Base-by-base conservation (phyloP, 768 basidiomycete genomes). In the Russula compacta region DNA sequence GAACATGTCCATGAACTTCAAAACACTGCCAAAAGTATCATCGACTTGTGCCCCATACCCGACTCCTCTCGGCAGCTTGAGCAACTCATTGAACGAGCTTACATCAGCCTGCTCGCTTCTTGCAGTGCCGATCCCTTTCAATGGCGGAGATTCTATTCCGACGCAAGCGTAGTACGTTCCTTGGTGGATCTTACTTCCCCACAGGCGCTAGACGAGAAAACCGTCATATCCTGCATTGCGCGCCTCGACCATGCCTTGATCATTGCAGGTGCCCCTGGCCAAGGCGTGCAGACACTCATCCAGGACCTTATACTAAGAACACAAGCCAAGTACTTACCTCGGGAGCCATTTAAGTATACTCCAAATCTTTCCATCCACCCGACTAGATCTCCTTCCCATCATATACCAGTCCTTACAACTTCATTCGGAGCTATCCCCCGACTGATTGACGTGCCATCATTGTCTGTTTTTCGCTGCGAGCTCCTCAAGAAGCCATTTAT, bases 181-280 rank as follows among this genome's bases (percentile, higher is more conserved):
- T 73, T 87, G 66, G 69, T 73, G 36, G 73, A 77, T 66, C 47
- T 68, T 38, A 54, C 67, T 35, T 65, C 68, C 3, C 56, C 59
- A 17, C 35, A 51, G 1, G 60, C 61, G 3, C 29, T 11, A 9
- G 60, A 64, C 53, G 67, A 68, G n/a, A 49, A 65, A 9, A 65
- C 67, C 3, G 75, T 73, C 11, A 63, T 75, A 62, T 76, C 75
- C 48, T 76, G 80, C 24, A 79, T 98, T 42, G 74, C 76, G 6
- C 73, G 77, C 14, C 74, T 98, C 29, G 97, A 99, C 69, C 79
- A 77, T 65, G 86, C 87, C 1, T 85, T 98, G 64, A 84, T 98
- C 63, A 78, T 95, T 53, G 86, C 92, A 14, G 94, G 94, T 2
- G 83, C 86, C 2, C 77, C 84, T 24, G 90, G 87, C 2, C 72